Evolutionary conservation across 306 rosid species (phyloP).

Genomic region (Oxytropis ochrocephala): DNA sequence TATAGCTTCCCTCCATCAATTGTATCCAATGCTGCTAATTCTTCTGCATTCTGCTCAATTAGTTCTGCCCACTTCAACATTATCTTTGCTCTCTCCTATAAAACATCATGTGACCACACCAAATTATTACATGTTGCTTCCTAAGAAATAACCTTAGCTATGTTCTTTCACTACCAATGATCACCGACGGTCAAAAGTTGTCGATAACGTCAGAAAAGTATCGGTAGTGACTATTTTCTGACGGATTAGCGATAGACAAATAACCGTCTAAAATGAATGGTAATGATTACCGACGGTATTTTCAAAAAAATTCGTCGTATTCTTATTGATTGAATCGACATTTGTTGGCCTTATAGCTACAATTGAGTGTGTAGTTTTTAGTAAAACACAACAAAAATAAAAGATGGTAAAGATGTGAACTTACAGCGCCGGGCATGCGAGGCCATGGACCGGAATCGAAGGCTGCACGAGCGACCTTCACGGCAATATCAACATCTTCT

Average conservation of each 20-base stretch:
- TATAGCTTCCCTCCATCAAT: slow-evolving; percentile 70
- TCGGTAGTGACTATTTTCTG: too few species aligned
- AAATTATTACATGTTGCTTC: background rate
- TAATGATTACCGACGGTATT: too few species aligned
- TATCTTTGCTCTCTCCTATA: slow-evolving; percentile 63
- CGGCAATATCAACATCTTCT: slow-evolving; percentile 84
- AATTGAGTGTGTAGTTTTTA: too few species aligned
- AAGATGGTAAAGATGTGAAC: slow-evolving; percentile 1
- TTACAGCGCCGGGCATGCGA: slow-evolving; percentile 66
- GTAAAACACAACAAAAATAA: background rate
- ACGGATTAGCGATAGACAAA: too few species aligned
- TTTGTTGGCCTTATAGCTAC: too few species aligned
- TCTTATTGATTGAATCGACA: too few species aligned
- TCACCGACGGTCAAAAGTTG: too few species aligned
- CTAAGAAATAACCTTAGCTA: background rate
- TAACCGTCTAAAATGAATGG: too few species aligned
- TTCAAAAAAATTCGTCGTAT: too few species aligned
- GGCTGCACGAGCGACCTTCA: slow-evolving; percentile 74
- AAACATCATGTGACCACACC: background rate
- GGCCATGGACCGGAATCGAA: slow-evolving; percentile 95
- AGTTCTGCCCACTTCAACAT: slow-evolving; percentile 67
- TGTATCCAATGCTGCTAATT: slow-evolving; percentile 63
- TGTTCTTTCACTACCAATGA: too few species aligned
- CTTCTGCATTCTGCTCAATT: slow-evolving; percentile 55
- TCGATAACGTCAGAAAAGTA: too few species aligned